Evolutionary conservation across 148 eudicot species (phyloP), one percentile per base, ranked within the genome.

Genomic region (Vaccinium myrtillus): DNA sequence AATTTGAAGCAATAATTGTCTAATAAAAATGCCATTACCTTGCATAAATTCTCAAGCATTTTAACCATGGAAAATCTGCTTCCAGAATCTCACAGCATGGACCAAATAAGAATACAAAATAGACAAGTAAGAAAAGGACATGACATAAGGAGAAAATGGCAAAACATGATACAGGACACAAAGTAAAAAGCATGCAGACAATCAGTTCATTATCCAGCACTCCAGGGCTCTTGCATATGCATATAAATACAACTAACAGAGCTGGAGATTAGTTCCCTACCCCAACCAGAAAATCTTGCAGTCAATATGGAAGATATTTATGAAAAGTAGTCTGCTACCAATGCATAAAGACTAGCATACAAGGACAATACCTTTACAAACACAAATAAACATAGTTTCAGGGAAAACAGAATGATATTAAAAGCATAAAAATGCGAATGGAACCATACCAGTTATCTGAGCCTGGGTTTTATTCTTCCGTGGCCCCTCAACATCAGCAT

Each of bases 401-500:
- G 54, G 54, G 53, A 46, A 27, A 14, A 50, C 21, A 67, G 75
- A 75, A 14, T 14, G 65, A 7, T 8, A 77, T 21, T 63, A 67
- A 32, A 84, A 55, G 63, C 81, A 51, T 49, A 36, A 70, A 63
- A 79, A 8, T 23, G 13, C 43, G 43, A 55, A 19, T 65, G 25
- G 46, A 70, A 19, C 80, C 82, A 51, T 91, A 93, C 95, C 89
- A 77, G 86, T 70, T 85, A 85, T 82, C 81, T 87, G 89, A 85
- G 89, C 30, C 80, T 83, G 80, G 84, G 81, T 82, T 61, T 88
- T 90, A 75, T 76, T 89, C 70, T 89, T 91, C 79, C 48, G 87
- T 48, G 54, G 82, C 14, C 81, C 87, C 78, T 46, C 83, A 73
- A 65, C 91, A 79, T 86, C 87, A 77, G 46, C 90, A 82, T 67